phyloP scores from a whole-genome alignment of 208 protist species.

The Wallacemonas sp. region DNA sequence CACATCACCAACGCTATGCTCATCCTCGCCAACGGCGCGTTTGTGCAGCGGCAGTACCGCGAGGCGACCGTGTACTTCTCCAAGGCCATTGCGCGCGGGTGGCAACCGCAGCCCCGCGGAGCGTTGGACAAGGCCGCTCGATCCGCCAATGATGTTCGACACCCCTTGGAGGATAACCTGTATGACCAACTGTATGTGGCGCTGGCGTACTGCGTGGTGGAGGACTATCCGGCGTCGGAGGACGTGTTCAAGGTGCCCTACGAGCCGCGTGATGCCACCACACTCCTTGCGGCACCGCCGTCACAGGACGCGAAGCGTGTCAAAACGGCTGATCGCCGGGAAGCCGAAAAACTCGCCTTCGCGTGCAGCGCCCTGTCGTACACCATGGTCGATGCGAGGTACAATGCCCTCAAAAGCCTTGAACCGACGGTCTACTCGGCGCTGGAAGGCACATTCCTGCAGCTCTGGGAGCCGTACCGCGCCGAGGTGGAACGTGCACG shows the following conservation, averaged over 20 bases:
- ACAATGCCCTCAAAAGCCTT: slow-evolving; percentile 58
- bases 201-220: slow-evolving; percentile 65
- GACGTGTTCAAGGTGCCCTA: slow-evolving; percentile 84
- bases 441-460: slow-evolving; percentile 68
- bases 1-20: slow-evolving; percentile 76
- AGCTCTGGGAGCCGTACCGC: slow-evolving; percentile 81
- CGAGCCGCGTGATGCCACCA: slow-evolving; percentile 53
- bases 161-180: slow-evolving; percentile 28
- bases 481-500: slow-evolving; percentile 70
- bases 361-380: slow-evolving; percentile 58
- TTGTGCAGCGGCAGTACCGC: slow-evolving; percentile 41
- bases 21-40: slow-evolving; percentile 78
- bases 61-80: slow-evolving; percentile 70
- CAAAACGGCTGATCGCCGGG: slow-evolving; percentile 34
- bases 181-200: slow-evolving; percentile 73
- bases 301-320: slow-evolving; percentile 21
- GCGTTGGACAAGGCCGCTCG: background rate
- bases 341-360: slow-evolving; percentile 61
- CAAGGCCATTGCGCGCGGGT: slow-evolving; percentile 67
- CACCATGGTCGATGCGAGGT: slow-evolving; percentile 66
- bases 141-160: background rate
- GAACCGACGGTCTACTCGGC: slow-evolving; percentile 81
- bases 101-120: slow-evolving; percentile 37
- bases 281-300: background rate
- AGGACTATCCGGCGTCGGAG: slow-evolving; percentile 37